Evolutionary conservation across 2,329 filamentous ascomycete genomes (phyloP).

Genomic region (Beauveria medogensis): DNA sequence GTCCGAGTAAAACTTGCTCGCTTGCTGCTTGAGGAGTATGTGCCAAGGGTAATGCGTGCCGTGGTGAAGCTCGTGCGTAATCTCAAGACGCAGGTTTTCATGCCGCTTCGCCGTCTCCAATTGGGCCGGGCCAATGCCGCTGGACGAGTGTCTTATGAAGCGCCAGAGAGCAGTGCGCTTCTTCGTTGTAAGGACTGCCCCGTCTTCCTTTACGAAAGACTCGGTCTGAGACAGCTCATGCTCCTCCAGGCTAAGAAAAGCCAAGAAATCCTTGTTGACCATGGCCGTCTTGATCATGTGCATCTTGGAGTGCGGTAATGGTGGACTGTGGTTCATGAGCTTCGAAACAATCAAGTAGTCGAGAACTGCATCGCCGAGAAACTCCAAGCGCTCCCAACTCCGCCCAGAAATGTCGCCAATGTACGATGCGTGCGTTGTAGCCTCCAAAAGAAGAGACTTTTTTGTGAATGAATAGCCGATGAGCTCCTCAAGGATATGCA

Average conservation of each 20-base stretch:
- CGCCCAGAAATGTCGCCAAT: conserved; percentile 31
- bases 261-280: conserved; percentile 74
- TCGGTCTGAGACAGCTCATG: conserved; percentile 18
- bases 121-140: conserved; percentile 40
- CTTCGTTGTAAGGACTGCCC: conserved; percentile 15
- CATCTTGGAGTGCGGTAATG: conserved; percentile 51
- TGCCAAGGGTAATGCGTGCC: conserved; percentile 67
- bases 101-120: conserved; percentile 37
- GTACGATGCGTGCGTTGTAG: conserved; percentile 68
- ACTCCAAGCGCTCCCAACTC: conserved; percentile 69
- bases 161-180: conserved; percentile 49
- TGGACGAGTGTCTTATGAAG: conserved; percentile 56
- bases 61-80: conserved; percentile 42
- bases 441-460: conserved; percentile 63
- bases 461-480: conserved; percentile 66
- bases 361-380: conserved; percentile 77
- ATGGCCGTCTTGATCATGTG: conserved; percentile 67
- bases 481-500: conserved; percentile 51
- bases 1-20: conserved; percentile 76
- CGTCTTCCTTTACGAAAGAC: conserved; percentile 11
- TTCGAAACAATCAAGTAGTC: conserved; percentile 64
- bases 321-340: conserved; percentile 41
- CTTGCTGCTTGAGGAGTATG: conserved; percentile 53
- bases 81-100: conserved; percentile 34
- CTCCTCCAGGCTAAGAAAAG: conserved; percentile 62